A percentile compares a stretch with the other conserved stretches of the same genome.
These are phyloP conservation scores for Penicillium nucicola DNA, from an alignment of 495 filamentous ascomycete species.

Conservation along the genomic window DNA sequence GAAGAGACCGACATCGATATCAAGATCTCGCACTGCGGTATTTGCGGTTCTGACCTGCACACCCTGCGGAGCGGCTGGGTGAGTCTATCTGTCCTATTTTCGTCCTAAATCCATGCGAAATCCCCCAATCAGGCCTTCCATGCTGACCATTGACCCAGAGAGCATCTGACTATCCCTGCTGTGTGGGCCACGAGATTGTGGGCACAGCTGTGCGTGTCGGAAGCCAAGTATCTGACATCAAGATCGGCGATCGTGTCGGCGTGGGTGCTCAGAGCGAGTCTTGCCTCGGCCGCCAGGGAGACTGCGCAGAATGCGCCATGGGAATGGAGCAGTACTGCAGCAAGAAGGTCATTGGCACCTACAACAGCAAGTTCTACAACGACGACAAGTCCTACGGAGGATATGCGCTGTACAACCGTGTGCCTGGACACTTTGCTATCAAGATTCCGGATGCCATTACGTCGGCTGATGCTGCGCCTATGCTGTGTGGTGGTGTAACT, in stretches of 20 bases:
- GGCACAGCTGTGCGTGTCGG: slow-evolving; percentile 76
- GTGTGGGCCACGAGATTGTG: slow-evolving; percentile 83
- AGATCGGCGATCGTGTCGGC: slow-evolving; percentile 83
- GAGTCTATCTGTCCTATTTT: slow-evolving; percentile 1
- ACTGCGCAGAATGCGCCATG: slow-evolving; percentile 67
- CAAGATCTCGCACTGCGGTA: slow-evolving; percentile 43
- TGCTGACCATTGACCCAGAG: slow-evolving; percentile 23
- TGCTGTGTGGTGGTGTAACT: slow-evolving; percentile 84
- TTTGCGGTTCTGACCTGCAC: slow-evolving; percentile 63
- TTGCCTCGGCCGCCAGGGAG: slow-evolving; percentile 56
- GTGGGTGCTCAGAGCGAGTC: slow-evolving; percentile 78
- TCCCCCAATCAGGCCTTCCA: too few relatives aligned
- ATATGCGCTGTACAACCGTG: slow-evolving; percentile 73
- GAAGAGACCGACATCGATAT: slow-evolving; percentile 71
- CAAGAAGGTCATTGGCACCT: slow-evolving; percentile 49
- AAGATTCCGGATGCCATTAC: slow-evolving; percentile 70
- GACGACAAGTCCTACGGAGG: slow-evolving; percentile 61
- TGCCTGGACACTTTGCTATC: slow-evolving; percentile 69
- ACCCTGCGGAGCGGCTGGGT: slow-evolving; percentile 73
- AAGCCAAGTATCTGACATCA: slow-evolving; percentile 58
- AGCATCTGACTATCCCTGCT: slow-evolving; percentile 62
- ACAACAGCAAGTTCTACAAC: slow-evolving; percentile 42
- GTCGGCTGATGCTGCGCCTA: slow-evolving; percentile 65
- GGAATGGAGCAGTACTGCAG: slow-evolving; percentile 67
- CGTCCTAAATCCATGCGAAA: too few relatives aligned